phyloP scores from a whole-genome alignment of 78 protist genomes.

The Pelomyxa schiedti region DNA sequence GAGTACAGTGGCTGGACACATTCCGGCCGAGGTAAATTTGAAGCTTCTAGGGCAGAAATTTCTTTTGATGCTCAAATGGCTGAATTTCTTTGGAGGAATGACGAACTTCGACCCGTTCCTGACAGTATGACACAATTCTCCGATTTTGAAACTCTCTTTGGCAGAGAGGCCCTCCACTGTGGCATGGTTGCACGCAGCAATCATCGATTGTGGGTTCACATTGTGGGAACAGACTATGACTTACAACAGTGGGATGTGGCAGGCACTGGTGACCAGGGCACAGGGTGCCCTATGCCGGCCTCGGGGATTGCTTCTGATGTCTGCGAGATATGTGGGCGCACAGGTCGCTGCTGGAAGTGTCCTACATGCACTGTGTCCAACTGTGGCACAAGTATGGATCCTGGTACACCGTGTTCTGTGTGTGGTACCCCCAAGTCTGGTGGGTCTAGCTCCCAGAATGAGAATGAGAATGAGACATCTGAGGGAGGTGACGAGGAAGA shows the following conservation, averaged over 20 bases:
- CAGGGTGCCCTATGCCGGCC: neutral
- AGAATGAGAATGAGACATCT: too few relatives aligned
- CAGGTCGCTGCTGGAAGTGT: too few relatives aligned
- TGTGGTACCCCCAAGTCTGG: too few relatives aligned
- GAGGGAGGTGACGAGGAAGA: too few relatives aligned
- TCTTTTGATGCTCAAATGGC: neutral
- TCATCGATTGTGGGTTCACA: slow-evolving; percentile 18
- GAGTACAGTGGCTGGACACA: neutral
- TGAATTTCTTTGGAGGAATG: slow-evolving; percentile 10
- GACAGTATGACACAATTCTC: slow-evolving; percentile 7
- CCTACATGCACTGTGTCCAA: too few relatives aligned
- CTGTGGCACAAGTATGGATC: too few relatives aligned
- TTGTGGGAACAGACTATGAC: slow-evolving; percentile 32
- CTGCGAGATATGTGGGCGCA: too few relatives aligned
- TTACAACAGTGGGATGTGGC: slow-evolving; percentile 12
- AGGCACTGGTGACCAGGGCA: neutral
- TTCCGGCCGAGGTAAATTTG: neutral
- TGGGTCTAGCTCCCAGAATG: too few relatives aligned
- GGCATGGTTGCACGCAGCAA: neutral
- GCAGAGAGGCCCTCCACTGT: slow-evolving; percentile 19
- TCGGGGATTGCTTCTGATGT: too few relatives aligned
- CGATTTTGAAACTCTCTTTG: slow-evolving; percentile 7
- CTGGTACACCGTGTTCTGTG: too few relatives aligned
- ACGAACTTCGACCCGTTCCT: slow-evolving; percentile 18
- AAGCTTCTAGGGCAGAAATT: neutral